phyloP scores from a whole-genome alignment of 129 eudicot species.

The Ambrosia artemisiifolia region DNA sequence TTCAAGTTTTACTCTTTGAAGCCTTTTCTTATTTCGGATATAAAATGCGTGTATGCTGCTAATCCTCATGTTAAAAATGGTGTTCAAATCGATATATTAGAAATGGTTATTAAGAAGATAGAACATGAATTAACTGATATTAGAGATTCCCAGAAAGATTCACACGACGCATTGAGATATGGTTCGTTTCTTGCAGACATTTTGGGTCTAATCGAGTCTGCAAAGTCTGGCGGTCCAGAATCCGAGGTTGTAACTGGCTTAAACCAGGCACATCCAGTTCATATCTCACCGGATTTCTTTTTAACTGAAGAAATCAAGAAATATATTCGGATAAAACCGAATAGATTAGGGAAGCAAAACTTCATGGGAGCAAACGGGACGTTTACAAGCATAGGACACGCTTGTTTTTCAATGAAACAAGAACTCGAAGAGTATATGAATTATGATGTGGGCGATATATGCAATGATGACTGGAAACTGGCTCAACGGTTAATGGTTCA shows the following conservation, averaged over 20 bases:
- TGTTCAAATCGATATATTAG: slow-evolving; percentile 26
- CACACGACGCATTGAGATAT: slow-evolving; percentile 23
- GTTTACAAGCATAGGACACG: slow-evolving; percentile 68
- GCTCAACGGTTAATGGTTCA: slow-evolving; percentile 74
- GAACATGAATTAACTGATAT: slow-evolving; percentile 35
- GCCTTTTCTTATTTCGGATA: slow-evolving; percentile 38
- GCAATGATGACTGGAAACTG: slow-evolving; percentile 75
- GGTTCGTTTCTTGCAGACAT: slow-evolving; percentile 60
- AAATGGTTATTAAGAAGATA: slow-evolving; percentile 43
- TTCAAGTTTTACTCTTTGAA: slow-evolving; percentile 54
- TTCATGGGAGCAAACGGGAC: slow-evolving; percentile 88
- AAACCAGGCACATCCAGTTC: slow-evolving; percentile 13
- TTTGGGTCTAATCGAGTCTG: slow-evolving; percentile 43
- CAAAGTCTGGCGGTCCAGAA: slow-evolving; percentile 16
- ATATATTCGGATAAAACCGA: slow-evolving; percentile 63
- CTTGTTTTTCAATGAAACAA: slow-evolving; percentile 58
- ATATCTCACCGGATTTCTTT: slow-evolving; percentile 41
- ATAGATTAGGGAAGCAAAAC: slow-evolving; percentile 59
- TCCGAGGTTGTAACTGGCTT: slow-evolving; percentile 8
- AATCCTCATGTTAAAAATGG: background rate
- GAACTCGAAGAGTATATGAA: slow-evolving; percentile 83
- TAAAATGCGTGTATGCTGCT: slow-evolving; percentile 29
- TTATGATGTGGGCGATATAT: slow-evolving; percentile 72
- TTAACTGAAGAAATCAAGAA: slow-evolving; percentile 68
- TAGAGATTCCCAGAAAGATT: slow-evolving; percentile 28